phyloP scores from a whole-genome alignment of 2,329 filamentous ascomycete genomes.

The Arthrinium puccinioides region DNA sequence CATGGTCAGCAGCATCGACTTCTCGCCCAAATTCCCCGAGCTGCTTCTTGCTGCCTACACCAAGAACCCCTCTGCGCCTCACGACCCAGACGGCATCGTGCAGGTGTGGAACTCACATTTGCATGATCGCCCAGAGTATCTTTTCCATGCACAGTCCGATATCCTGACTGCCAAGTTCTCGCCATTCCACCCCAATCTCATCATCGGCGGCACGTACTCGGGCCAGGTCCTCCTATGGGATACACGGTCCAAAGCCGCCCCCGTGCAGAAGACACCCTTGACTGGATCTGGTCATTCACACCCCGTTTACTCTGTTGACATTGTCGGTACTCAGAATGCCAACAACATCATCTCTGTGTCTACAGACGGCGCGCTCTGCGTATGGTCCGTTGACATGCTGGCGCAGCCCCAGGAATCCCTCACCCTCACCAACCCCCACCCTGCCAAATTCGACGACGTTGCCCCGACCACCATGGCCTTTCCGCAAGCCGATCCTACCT shows the following conservation, averaged over 20 bases:
- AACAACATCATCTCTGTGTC: slow-evolving; percentile 98
- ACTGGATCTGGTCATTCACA: slow-evolving; percentile 95
- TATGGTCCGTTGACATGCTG: slow-evolving; percentile 97
- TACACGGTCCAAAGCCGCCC: slow-evolving; percentile 78
- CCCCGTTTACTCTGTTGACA: slow-evolving; percentile 89
- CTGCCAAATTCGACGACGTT: slow-evolving; percentile 88
- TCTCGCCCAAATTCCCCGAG: slow-evolving; percentile 92
- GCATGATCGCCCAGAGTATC: slow-evolving; percentile 89
- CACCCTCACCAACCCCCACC: slow-evolving; percentile 76
- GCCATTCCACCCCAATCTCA: slow-evolving; percentile 95
- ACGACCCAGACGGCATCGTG: slow-evolving; percentile 87
- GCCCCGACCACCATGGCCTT: slow-evolving; percentile 93
- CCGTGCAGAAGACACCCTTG: slow-evolving; percentile 91
- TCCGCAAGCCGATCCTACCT: slow-evolving; percentile 89
- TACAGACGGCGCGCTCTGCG: slow-evolving; percentile 92
- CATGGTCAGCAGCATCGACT: slow-evolving; percentile 93
- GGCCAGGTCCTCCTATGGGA: slow-evolving; percentile 97
- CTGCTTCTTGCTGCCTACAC: slow-evolving; percentile 92
- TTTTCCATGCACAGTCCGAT: slow-evolving; percentile 94
- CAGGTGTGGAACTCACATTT: slow-evolving; percentile 97
- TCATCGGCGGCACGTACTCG: slow-evolving; percentile 92
- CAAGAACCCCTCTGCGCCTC: slow-evolving; percentile 90
- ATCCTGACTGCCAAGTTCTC: slow-evolving; percentile 95
- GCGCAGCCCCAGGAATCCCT: slow-evolving; percentile 93
- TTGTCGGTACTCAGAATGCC: slow-evolving; percentile 95